Conservation (phyloP, 1,284 basidiomycete genomes). For the Irpex sp. region DNA sequence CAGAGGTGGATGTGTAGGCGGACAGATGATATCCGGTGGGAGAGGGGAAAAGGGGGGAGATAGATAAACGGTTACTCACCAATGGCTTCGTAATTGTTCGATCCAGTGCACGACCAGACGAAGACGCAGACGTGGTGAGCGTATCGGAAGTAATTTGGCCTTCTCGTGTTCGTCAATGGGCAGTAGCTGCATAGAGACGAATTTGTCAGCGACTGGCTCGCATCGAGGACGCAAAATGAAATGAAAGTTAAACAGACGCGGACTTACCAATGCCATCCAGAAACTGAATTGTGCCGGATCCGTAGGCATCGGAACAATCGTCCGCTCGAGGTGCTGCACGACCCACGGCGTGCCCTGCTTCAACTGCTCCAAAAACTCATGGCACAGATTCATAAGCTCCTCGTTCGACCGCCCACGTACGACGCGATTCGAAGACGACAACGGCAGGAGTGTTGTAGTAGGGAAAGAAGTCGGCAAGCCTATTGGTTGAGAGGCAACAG, state of each 20-base stretch:
- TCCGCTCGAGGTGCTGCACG: slow-evolving; percentile 80
- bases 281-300: slow-evolving; percentile 76
- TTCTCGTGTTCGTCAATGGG: slow-evolving; percentile 97
- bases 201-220: background rate
- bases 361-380: slow-evolving; percentile 76
- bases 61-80: slow-evolving; percentile 39
- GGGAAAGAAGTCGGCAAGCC: background rate
- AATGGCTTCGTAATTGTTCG: slow-evolving; percentile 69
- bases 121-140: slow-evolving; percentile 74
- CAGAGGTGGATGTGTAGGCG: background rate
- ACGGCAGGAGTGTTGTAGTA: background rate
- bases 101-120: slow-evolving; percentile 92
- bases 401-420: slow-evolving; percentile 38
- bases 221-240: background rate
- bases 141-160: slow-evolving; percentile 88
- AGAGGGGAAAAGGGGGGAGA: slow-evolving; percentile 4
- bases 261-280: slow-evolving; percentile 79
- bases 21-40: background rate
- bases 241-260: slow-evolving; percentile 3
- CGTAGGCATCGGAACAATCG: slow-evolving; percentile 67
- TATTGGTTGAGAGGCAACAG: background rate
- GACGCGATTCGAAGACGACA: background rate
- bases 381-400: slow-evolving; percentile 75
- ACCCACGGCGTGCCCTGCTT: slow-evolving; percentile 85
- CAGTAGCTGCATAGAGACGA: slow-evolving; percentile 49